Evolutionary conservation across 768 basidiomycete species (phyloP).

Genomic region (Leccinum sublutescens): DNA sequence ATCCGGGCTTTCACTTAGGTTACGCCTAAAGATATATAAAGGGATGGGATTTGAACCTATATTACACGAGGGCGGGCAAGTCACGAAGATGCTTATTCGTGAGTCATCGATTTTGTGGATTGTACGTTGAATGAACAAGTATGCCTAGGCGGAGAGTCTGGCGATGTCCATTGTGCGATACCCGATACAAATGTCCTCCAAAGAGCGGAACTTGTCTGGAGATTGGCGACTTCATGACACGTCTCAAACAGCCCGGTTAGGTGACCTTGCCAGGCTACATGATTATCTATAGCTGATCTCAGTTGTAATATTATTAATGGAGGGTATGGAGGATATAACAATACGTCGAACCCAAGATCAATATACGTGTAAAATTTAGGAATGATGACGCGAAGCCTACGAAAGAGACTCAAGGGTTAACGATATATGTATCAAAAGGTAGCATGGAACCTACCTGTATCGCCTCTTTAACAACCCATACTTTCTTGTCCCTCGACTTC

Average conservation of each 20-base stretch:
- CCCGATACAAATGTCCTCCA: constrained; percentile 30
- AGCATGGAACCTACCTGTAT: constrained; percentile 6
- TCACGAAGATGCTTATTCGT: constrained; percentile 69
- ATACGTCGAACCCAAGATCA: constrained; percentile 3
- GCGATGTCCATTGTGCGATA: constrained; percentile 38
- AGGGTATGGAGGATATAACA: constrained; percentile 9
- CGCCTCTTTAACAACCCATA: constrained; percentile 64
- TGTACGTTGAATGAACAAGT: background rate
- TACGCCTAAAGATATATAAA: constrained; percentile 68
- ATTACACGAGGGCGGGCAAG: constrained; percentile 46
- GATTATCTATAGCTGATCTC: background rate
- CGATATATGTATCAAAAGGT: background rate
- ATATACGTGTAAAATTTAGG: constrained; percentile 4
- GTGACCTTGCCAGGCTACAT: background rate
- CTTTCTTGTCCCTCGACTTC: constrained; percentile 68
- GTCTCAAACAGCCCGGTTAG: background rate
- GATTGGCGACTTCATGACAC: constrained; percentile 33
- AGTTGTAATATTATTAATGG: constrained; percentile 1
- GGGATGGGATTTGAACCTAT: constrained; percentile 72
- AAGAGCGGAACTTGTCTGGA: constrained; percentile 36
- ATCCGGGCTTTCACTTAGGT: constrained; percentile 36
- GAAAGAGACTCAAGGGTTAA: background rate
- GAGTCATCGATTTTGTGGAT: constrained; percentile 29
- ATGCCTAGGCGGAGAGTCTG: constrained; percentile 43
- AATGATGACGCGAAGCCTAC: constrained; percentile 11